phyloP scores from a whole-genome alignment of 257 asterid species.

The Rehmannia glutinosa region DNA sequence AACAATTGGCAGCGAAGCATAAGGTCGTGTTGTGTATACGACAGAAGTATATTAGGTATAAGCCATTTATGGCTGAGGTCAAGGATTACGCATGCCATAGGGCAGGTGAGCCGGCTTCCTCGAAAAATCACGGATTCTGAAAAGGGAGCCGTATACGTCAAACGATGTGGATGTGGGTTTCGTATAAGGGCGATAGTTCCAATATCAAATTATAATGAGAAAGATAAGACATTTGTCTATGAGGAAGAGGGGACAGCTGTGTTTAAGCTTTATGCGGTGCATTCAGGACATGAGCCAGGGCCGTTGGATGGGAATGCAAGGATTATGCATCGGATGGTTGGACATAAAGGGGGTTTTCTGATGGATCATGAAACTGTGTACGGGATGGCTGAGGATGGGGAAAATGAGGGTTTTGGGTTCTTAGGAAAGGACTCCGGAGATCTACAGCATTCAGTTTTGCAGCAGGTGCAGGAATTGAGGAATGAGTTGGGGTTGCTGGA shows the following conservation, averaged over 20 bases:
- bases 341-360: constrained; percentile 80
- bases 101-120: constrained; percentile 91
- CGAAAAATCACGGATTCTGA: constrained; percentile 66
- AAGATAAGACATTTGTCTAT: constrained; percentile 89
- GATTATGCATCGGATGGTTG: constrained; percentile 92
- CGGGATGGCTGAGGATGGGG: constrained; percentile 80
- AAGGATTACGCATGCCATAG: constrained; percentile 98
- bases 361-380: constrained; percentile 75
- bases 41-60: constrained; percentile 89
- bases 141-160: constrained; percentile 90
- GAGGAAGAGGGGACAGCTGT: constrained; percentile 98
- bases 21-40: constrained; percentile 91
- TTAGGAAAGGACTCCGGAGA: constrained; percentile 60
- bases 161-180: constrained; percentile 95
- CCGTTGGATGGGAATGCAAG: constrained; percentile 95
- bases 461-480: constrained; percentile 76
- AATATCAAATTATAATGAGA: constrained; percentile 82
- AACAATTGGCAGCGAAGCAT: constrained; percentile 84
- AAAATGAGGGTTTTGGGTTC: constrained; percentile 64
- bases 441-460: constrained; percentile 60
- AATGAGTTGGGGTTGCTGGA: constrained; percentile 80
- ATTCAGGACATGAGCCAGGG: constrained; percentile 96
- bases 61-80: constrained; percentile 98
- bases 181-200: constrained; percentile 95
- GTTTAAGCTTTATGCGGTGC: constrained; percentile 91